Base-by-base conservation (phyloP, 192 early-diverging fungal species). In the Paraglomus occultum region DNA sequence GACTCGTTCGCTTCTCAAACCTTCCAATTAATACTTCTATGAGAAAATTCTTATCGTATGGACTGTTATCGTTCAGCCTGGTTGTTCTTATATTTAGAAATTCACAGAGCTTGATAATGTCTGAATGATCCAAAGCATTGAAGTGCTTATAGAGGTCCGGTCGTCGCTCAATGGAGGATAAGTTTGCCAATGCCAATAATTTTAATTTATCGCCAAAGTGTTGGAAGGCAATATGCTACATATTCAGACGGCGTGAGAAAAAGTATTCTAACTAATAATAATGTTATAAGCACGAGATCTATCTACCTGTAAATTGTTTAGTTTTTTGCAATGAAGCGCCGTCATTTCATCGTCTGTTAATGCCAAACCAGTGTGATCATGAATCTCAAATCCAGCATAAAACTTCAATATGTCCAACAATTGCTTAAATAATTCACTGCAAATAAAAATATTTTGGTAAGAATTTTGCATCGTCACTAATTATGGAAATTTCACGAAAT, bases 361-460 rank as follows among this genome's bases (percentile, higher is more conserved):
- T 1, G 91, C 84, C 15, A 78, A 69, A 43, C 97, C 97, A 5
- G 89, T 91, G 14, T 89, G 83, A 44, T 93, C 89, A 67, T 90
- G 85, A 14, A 99, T 89, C 44, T 91, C 89, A 64, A 96, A 97
- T 46, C 80, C 79, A 11, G 84, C 73, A 72, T 95, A 93, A 67
- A 84, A 87, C 15, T 75, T 79, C n/a, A 92, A 83, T 54, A 88
- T 80, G 12, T 84, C 86, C 46, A 90, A 59, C 18, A 96, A 80
- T 47, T 89, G 83, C n/a, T 82, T 79, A 39, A 89, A 89, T 40
- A 87, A 74, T 8, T 77, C 54, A 7, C 77, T 31, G 17, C 40
- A 9, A 8, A 22, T 40, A n/a, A 22, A 40, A 17, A 49, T 12
- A 17, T 50, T 39, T n/a, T n/a, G n/a, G 1, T 52, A 12, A 62